phyloP scores from a whole-genome alignment of 208 protist genomes.

The Leptomonas pyrrhocoris region DNA sequence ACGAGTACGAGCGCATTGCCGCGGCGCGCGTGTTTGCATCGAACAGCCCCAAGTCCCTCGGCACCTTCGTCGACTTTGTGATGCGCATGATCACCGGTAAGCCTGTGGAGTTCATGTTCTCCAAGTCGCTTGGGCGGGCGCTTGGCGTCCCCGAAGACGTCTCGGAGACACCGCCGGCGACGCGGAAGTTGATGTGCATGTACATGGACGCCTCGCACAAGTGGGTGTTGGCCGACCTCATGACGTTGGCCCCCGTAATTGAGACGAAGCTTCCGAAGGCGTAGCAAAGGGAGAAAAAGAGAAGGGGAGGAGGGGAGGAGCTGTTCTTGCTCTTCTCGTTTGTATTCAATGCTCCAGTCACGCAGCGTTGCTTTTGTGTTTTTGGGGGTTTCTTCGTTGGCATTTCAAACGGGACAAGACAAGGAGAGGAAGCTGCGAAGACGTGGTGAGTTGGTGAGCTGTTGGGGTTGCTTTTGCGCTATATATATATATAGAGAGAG shows the following conservation, averaged over 20 bases:
- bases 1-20: constrained; percentile 80
- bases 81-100: constrained; percentile 71
- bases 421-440: no score
- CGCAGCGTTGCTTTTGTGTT: no score
- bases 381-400: no score
- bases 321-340: no score
- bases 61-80: constrained; percentile 62
- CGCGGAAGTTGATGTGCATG: constrained; percentile 72
- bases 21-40: constrained; percentile 67
- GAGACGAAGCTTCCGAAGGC: constrained; percentile 30
- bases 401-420: no score
- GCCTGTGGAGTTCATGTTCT: constrained; percentile 65
- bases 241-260: constrained; percentile 37
- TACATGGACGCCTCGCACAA: constrained; percentile 67
- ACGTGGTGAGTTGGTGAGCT: no score
- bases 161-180: constrained; percentile 53
- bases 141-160: constrained; percentile 67
- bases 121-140: constrained; percentile 43
- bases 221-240: constrained; percentile 72
- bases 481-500: no score
- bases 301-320: background rate
- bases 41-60: constrained; percentile 45
- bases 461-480: no score
- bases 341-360: no score
- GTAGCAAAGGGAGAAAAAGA: constrained; percentile 8